Percentiles rank a stretch among this genome's conserved stretches.
Evolutionary conservation across 2,329 filamentous ascomycete species (phyloP).

Genomic region (Calonectria crousiana): DNA sequence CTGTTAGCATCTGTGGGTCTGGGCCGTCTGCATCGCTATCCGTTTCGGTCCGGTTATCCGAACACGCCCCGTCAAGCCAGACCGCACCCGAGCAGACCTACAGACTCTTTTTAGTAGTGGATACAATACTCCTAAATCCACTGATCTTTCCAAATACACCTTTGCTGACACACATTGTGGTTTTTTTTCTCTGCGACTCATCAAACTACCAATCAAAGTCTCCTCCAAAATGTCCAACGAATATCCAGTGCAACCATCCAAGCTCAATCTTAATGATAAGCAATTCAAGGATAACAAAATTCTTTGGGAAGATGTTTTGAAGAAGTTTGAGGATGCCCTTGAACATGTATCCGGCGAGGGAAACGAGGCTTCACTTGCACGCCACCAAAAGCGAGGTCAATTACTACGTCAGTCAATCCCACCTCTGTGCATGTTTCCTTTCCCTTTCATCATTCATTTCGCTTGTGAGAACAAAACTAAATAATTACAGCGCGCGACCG

Average conservation of each 20-base stretch:
- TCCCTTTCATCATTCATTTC: neutral
- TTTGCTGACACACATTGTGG: conserved; percentile 2
- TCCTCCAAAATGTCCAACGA: neutral
- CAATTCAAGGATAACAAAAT: conserved; percentile 3
- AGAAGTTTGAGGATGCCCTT: conserved; percentile 45
- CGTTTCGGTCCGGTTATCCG: conserved; percentile 2
- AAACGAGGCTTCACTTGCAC: conserved; percentile 40
- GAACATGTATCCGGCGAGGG: conserved; percentile 46
- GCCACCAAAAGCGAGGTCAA: conserved; percentile 39
- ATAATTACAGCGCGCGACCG: conserved; percentile 50
- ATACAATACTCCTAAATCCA: neutral
- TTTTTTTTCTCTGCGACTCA: neutral
- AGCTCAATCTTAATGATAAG: conserved; percentile 11
- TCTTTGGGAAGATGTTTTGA: conserved; percentile 32
- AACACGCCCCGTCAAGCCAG: neutral
- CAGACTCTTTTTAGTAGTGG: neutral
- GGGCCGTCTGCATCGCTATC: neutral
- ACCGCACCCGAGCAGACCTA: neutral
- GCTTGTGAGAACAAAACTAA: neutral
- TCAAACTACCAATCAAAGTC: neutral
- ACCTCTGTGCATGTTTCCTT: neutral
- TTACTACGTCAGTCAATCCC: conserved; percentile 28
- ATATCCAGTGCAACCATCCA: conserved; percentile 9
- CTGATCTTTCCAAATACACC: conserved; percentile 1
- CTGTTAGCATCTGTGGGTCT: neutral